Evolutionary conservation across 169 alveolate genomes (phyloP), one percentile per base, ranked within the genome.

Genomic region (Plasmodium yoelii): DNA sequence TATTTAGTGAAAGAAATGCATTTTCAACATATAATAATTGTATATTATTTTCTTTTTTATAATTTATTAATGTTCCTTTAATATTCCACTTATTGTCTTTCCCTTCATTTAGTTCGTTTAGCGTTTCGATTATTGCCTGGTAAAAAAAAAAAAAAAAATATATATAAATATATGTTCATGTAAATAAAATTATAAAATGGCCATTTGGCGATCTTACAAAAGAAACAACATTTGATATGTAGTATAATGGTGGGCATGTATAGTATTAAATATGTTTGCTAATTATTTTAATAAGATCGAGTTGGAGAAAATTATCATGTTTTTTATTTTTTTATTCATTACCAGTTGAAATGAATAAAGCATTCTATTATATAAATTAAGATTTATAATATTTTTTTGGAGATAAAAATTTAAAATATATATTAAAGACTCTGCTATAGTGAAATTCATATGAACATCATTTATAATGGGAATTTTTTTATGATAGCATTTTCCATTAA

Each of bases 41-140:
- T 46, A 65, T 26, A 46, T 82, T 82, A 28, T 82, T 82, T 82
- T 82, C 90, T 39, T 82, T 82, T 67, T 82, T 82, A 8, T 55
- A 53, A 42, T 82, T 82, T 69, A 82, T 65, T 24, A 82, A 26
- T 44, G 28, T 82, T 57, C 90, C 90, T 46, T 57, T 65, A 28
- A 82, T 67, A 42, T 57, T 65, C 90, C 90, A 82, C 28, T 67
- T 82, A 13, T 13, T 67, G n/a, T 59, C 73, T 82, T 59, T 82
- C 13, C 63, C 28, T 26, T 82, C 82, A 42, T 68, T 82, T 60
- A 82, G 65, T 26, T 82, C 72, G 47, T 34, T 56, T 44, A 82
- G 18, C 4, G 26, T 59, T n/a, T 57, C 77, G 46, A 67, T 82
- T 19, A 82, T 67, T 18, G 90, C 90, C 90, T 82, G 72, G 34